phyloP scores from a whole-genome alignment of 306 rosid species.

The Carpinus fangiana region DNA sequence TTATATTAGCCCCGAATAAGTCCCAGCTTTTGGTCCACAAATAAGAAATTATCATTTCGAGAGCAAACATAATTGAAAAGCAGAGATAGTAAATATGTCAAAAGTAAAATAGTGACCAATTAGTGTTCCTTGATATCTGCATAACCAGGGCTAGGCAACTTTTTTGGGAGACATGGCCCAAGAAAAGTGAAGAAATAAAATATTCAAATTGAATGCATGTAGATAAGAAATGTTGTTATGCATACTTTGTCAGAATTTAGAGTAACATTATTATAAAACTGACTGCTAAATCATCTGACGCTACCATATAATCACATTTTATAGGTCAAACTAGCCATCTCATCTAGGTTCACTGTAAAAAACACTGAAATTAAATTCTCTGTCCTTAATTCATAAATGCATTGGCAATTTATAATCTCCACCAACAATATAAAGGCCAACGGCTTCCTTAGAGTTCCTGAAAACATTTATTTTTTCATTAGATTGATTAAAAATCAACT shows the following conservation, averaged over 20 bases:
- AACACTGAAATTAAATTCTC: background rate
- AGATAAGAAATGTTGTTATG: background rate
- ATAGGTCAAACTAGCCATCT: background rate
- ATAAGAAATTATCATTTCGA: background rate
- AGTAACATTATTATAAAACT: background rate
- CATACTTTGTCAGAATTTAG: background rate
- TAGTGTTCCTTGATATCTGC: background rate
- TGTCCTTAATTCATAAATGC: background rate
- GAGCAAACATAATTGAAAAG: background rate
- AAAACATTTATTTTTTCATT: background rate
- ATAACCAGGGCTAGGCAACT: background rate
- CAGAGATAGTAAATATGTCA: background rate
- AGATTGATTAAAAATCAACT: background rate
- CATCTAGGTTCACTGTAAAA: background rate
- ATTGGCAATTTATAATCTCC: background rate
- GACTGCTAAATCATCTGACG: background rate
- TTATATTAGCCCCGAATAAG: background rate
- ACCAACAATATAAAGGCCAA: background rate
- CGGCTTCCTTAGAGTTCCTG: background rate
- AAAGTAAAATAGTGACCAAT: background rate
- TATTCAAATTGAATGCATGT: background rate
- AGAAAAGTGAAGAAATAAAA: background rate
- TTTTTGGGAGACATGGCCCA: background rate
- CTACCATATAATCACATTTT: background rate
- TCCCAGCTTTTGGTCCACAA: background rate